Evolutionary conservation across 2,329 filamentous ascomycete genomes (phyloP).

Genomic region (Aureobasidium uvarum): DNA sequence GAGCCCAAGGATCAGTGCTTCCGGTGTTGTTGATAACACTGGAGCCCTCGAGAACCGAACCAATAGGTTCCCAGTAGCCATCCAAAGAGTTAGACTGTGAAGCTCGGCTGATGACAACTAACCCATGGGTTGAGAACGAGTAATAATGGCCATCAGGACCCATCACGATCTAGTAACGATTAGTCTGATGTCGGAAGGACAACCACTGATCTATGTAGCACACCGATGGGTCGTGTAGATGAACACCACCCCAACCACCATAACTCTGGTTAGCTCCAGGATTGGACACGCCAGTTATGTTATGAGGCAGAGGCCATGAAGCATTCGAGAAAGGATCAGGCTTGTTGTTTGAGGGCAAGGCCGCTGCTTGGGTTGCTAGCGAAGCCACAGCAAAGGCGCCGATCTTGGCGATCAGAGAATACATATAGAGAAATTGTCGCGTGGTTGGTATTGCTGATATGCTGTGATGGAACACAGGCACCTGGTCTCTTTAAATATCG

Average conservation of each 20-base stretch:
- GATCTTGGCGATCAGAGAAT: constrained; percentile 14
- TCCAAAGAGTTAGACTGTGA: constrained; percentile 39
- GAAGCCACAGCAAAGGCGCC: constrained; percentile 4
- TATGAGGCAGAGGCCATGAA: constrained; percentile 26
- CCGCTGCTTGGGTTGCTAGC: not conserved
- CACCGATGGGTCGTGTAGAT: constrained; percentile 48
- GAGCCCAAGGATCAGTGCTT: constrained; percentile 47
- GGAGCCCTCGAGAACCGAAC: constrained; percentile 43
- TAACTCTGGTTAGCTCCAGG: constrained; percentile 20
- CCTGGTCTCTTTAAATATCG: not conserved
- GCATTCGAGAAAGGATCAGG: constrained; percentile 23
- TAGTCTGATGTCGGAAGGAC: not conserved
- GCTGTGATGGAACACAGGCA: constrained; percentile 5
- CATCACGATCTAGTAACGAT: constrained; percentile 41
- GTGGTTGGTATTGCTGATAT: constrained; percentile 15
- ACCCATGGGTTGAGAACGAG: constrained; percentile 53
- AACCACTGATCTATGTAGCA: not conserved
- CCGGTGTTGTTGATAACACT: constrained; percentile 27
- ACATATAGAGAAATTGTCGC: not conserved
- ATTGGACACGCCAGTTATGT: constrained; percentile 20
- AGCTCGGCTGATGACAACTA: constrained; percentile 52
- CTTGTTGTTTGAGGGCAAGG: constrained; percentile 3
- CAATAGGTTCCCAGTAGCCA: constrained; percentile 52
- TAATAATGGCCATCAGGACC: constrained; percentile 52
- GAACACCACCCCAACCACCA: constrained; percentile 26